phyloP scores from a whole-genome alignment of 176 grass and related monocot genomes.

The Alloteropsis semialata region DNA sequence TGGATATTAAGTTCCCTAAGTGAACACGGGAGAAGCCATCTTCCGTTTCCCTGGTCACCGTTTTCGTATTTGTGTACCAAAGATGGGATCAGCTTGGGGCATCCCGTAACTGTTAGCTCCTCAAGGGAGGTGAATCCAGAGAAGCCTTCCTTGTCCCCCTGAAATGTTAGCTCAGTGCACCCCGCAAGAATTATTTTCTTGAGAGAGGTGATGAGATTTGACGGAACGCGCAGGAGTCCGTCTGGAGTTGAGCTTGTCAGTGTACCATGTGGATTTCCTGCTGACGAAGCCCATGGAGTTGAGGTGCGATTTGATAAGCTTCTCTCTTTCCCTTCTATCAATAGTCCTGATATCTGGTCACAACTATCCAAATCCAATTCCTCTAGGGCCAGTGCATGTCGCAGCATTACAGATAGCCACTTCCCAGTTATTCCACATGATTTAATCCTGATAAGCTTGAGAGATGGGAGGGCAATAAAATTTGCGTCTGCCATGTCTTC shows the following conservation, averaged over 20 bases:
- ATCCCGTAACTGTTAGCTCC: rapidly evolving
- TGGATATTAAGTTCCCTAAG: rapidly evolving
- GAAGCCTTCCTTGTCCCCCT: no score
- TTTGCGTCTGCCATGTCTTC: no score
- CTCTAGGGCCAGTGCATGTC: background rate
- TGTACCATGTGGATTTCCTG: background rate
- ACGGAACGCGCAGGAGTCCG: no score
- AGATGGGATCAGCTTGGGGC: background rate
- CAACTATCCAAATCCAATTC: rapidly evolving
- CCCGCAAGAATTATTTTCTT: no score
- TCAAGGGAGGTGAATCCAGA: no score
- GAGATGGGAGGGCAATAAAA: no score
- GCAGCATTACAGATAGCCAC: background rate
- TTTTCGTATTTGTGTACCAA: background rate
- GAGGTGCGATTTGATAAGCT: background rate
- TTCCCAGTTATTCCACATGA: no score
- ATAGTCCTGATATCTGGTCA: background rate
- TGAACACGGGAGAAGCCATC: background rate
- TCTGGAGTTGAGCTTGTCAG: no score
- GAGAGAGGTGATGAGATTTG: no score
- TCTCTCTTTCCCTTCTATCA: background rate
- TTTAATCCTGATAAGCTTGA: no score
- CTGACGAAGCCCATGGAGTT: background rate
- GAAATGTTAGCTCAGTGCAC: no score
- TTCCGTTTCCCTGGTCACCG: background rate